Evolutionary conservation across 192 early-diverging fungal genomes (phyloP).

Genomic region (Umbelopsis sp.): DNA sequence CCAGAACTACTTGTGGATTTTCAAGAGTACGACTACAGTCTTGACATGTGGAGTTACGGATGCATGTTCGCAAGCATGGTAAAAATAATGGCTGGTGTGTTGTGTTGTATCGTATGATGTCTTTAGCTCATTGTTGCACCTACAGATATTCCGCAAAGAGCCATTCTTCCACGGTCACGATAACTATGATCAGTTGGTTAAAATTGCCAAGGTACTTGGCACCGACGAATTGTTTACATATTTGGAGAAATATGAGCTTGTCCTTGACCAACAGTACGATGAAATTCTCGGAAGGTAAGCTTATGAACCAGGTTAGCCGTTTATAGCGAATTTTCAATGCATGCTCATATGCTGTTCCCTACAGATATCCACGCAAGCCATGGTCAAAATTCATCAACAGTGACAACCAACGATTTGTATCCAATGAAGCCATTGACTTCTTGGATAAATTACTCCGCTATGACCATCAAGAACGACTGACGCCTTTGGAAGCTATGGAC

Average conservation of each 20-base stretch:
- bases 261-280: conserved; percentile 88
- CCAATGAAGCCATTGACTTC: conserved; percentile 85
- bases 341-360: background rate
- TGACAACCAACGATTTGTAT: conserved; percentile 85
- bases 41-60: conserved; percentile 99
- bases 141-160: conserved; percentile 96
- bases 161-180: conserved; percentile 99
- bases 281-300: conserved; percentile 84
- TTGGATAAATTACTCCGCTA: conserved; percentile 89
- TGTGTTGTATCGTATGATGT: background rate
- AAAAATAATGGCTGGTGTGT: conserved; percentile 5
- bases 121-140: background rate
- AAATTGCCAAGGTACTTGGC: conserved; percentile 97
- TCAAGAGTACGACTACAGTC: conserved; percentile 97
- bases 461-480: conserved; percentile 90
- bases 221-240: conserved; percentile 95
- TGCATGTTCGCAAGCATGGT: conserved; percentile 99
- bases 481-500: conserved; percentile 85
- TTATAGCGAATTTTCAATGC: conserved; percentile 22
- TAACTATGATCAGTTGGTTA: conserved; percentile 99
- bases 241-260: conserved; percentile 94
- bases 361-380: conserved; percentile 70
- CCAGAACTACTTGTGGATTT: conserved; percentile 98
- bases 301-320: background rate
- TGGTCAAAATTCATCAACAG: conserved; percentile 85